Percentiles rank a stretch among this genome's conserved stretches.
These are phyloP conservation scores for Chlamydomonas sp. DNA, from an alignment of 139 green algal genomes.

Conservation along the genomic window DNA sequence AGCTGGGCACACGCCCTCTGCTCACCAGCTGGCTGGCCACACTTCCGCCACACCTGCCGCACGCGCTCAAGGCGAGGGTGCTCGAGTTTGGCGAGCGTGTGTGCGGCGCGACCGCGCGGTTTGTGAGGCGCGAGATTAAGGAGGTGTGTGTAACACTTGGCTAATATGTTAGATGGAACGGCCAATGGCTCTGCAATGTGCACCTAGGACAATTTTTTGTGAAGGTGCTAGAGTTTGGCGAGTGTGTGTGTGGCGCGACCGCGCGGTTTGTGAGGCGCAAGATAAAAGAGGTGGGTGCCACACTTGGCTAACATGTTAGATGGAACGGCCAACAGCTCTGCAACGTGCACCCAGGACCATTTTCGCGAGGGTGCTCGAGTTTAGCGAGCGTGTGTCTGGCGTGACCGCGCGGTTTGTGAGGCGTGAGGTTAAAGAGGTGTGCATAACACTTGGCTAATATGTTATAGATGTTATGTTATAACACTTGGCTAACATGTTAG, in stretches of 20 bases:
- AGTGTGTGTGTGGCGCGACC: conserved; percentile 17
- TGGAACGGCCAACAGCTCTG: too few relatives aligned
- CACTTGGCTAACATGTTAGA: too few relatives aligned
- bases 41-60: conserved; percentile 37
- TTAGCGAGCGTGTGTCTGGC: conserved; percentile 26
- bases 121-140: background rate
- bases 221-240: conserved; percentile 44
- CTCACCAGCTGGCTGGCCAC: conserved; percentile 48
- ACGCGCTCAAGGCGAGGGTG: conserved; percentile 18
- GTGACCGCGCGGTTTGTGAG: background rate
- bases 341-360: too few relatives aligned
- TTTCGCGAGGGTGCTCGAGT: conserved; percentile 45
- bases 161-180: too few relatives aligned
- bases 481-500: too few relatives aligned
- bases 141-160: background rate
- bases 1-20: conserved; percentile 63
- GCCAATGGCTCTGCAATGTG: too few relatives aligned
- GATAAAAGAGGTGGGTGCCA: background rate
- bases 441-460: too few relatives aligned
- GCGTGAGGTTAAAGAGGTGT: background rate
- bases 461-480: too few relatives aligned
- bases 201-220: too few relatives aligned
- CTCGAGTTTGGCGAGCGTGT: conserved; percentile 44
- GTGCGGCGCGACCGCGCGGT: background rate
- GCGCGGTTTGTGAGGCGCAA: background rate